phyloP scores from a whole-genome alignment of 495 filamentous ascomycete species.

The Penicillium egyptiacum region DNA sequence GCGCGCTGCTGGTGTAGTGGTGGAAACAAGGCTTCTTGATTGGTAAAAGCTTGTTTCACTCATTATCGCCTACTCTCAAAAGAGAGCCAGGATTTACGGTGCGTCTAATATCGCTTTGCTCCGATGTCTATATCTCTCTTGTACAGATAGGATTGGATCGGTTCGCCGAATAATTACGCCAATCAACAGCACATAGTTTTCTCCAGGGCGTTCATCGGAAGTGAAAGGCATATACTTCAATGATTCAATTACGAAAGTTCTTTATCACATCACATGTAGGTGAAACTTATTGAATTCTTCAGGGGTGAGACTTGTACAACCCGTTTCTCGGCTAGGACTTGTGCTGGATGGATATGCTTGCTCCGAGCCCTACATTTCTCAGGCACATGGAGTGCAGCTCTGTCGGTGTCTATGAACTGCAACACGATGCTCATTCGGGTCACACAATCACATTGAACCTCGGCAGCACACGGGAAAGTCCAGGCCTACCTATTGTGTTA shows the following conservation, averaged over 20 bases:
- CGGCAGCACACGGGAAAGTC: constrained; percentile 1
- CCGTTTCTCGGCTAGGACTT: not conserved
- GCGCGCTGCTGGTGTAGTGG: constrained; percentile 76
- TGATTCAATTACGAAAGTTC: not conserved
- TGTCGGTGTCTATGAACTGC: not conserved
- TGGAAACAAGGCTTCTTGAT: constrained; percentile 33
- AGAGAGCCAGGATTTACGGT: not conserved
- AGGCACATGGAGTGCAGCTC: not conserved
- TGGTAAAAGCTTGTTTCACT: not conserved
- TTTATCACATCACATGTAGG: constrained; percentile 6
- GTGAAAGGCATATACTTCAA: not conserved
- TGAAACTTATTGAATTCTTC: not conserved
- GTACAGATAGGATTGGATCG: constrained; percentile 15
- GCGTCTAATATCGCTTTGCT: not conserved
- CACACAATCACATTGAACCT: constrained; percentile 8
- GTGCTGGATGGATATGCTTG: not conserved
- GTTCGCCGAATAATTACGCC: constrained; percentile 2
- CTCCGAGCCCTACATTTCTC: not conserved
- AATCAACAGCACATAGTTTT: constrained; percentile 13
- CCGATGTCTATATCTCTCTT: constrained; percentile 9
- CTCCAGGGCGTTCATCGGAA: not conserved
- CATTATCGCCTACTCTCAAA: not conserved
- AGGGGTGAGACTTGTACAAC: not conserved
- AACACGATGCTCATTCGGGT: constrained; percentile 2
- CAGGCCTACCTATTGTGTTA: not conserved